Percentiles rank a stretch among this genome's conserved stretches.
phyloP scores from a whole-genome alignment of 2,329 filamentous ascomycete genomes.

The Pleurostoma richardsiae region DNA sequence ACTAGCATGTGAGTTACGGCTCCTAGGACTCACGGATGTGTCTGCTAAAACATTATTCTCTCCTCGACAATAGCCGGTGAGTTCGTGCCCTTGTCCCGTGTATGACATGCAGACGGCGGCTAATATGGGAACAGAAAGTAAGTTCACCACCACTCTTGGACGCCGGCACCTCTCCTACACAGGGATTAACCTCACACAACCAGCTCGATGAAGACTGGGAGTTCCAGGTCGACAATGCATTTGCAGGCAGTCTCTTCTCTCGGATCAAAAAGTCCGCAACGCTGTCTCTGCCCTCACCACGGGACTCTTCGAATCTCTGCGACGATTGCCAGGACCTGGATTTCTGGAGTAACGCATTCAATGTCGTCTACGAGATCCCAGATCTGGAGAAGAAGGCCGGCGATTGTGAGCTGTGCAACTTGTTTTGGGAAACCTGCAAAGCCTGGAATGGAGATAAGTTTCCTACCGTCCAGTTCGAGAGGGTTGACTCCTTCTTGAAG shows the following conservation, averaged over 20 bases:
- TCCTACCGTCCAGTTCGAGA: background rate
- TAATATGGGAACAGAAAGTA: background rate
- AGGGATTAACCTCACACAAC: background rate
- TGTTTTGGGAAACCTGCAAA: background rate
- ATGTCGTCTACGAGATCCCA: background rate
- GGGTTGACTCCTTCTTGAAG: background rate
- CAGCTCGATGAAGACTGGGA: background rate
- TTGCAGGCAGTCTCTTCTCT: background rate
- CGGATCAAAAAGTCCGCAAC: background rate
- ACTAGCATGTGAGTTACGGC: too few species aligned
- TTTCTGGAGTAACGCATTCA: background rate
- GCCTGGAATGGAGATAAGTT: too few species aligned
- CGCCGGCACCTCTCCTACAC: background rate
- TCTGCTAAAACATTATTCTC: background rate
- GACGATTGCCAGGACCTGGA: background rate
- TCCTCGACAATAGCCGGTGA: background rate
- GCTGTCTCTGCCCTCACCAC: background rate
- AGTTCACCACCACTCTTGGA: background rate
- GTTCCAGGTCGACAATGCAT: background rate
- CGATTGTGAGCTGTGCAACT: slow-evolving; percentile 3
- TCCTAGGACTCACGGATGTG: background rate
- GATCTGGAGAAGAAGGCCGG: background rate
- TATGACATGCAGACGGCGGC: background rate
- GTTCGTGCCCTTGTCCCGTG: background rate
- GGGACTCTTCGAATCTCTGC: background rate